Conservation (phyloP, 768 basidiomycete species). For the Psilocybe subaeruginosa region DNA sequence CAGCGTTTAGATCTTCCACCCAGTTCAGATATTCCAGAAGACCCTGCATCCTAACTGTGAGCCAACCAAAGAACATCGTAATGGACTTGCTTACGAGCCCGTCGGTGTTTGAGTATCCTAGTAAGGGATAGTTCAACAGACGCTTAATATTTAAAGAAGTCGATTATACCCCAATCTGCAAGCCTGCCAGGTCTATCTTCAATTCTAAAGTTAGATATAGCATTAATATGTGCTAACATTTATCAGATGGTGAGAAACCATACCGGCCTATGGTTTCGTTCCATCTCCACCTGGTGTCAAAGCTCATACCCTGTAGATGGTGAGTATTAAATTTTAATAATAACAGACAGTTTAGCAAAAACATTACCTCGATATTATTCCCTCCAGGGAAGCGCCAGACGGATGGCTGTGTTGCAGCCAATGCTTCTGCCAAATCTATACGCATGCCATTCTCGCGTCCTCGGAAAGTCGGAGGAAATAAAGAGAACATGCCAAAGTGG, state of each 20-base stretch:
- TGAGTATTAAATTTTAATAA: not conserved
- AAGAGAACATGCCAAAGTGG: conserved; percentile 57
- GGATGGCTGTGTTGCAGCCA: conserved; percentile 44
- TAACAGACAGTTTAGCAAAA: not conserved
- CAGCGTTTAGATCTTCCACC: conserved; percentile 40
- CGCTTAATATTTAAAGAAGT: not conserved
- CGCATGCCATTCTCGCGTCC: conserved; percentile 59
- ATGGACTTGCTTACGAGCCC: conserved; percentile 43
- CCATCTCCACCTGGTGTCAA: conserved; percentile 61
- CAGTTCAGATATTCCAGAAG: conserved; percentile 45
- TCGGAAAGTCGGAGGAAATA: conserved; percentile 69
- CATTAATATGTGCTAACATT: not conserved
- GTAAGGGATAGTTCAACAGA: conserved; percentile 2
- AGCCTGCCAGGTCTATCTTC: conserved; percentile 33
- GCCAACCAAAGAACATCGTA: not conserved
- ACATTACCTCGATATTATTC: conserved; percentile 38
- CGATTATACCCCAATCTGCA: conserved; percentile 42
- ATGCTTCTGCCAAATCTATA: conserved; percentile 56
- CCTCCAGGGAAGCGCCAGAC: conserved; percentile 39
- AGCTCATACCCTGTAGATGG: conserved; percentile 45
- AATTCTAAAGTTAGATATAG: conserved; percentile 30
- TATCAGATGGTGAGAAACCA: conserved; percentile 13
- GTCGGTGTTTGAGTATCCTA: conserved; percentile 55
- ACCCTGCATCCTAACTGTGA: conserved; percentile 22
- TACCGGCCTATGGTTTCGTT: conserved; percentile 58